These are phyloP conservation scores for Eimeria zaria DNA, from an alignment of 169 alveolate genomes.

Conservation along the genomic window DNA sequence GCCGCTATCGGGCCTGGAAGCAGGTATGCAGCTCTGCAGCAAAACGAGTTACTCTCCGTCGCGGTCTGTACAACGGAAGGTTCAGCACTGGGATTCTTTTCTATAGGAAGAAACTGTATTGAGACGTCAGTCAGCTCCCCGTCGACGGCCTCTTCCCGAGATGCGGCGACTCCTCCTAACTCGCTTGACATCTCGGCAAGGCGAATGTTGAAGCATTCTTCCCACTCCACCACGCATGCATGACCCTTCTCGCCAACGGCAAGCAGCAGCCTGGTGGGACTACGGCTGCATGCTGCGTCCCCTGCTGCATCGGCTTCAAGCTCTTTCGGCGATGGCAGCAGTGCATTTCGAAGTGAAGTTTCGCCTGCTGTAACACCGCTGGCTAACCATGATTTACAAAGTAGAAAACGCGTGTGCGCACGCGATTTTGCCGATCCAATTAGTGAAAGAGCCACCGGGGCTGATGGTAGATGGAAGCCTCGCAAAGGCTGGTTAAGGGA, in stretches of 20 bases:
- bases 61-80: neutral
- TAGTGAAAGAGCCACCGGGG: constrained; percentile 34
- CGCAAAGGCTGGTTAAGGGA: constrained; percentile 39
- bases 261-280: constrained; percentile 41
- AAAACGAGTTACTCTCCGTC: neutral
- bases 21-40: constrained; percentile 63
- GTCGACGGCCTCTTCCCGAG: neutral
- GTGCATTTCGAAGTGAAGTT: constrained; percentile 10
- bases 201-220: constrained; percentile 39
- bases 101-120: constrained; percentile 19
- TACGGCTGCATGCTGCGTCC: constrained; percentile 23
- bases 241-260: constrained; percentile 78
- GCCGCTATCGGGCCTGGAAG: constrained; percentile 68
- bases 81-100: neutral
- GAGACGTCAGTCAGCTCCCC: neutral
- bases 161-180: neutral
- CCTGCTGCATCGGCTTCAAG: neutral
- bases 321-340: neutral
- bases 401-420: constrained; percentile 19
- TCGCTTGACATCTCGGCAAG: constrained; percentile 22
- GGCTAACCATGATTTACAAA: constrained; percentile 55
- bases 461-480: constrained; percentile 55
- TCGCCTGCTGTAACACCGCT: constrained; percentile 57
- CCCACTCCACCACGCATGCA: constrained; percentile 80
- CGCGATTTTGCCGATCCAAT: neutral